Conservation (phyloP, 2,329 filamentous ascomycete genomes). For the Pyricularia sp. region DNA sequence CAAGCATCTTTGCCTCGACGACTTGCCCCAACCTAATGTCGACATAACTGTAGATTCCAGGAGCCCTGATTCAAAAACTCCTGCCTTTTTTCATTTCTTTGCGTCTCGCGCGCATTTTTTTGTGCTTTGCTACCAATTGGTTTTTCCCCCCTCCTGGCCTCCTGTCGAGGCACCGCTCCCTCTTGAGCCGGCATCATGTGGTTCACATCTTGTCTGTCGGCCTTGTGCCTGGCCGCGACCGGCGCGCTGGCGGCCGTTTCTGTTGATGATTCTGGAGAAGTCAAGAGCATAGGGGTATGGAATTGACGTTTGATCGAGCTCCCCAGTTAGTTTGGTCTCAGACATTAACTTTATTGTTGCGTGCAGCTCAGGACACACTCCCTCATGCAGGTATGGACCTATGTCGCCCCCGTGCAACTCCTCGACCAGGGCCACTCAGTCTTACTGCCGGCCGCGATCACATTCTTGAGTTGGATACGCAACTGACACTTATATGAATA, state of each 20-base stretch:
- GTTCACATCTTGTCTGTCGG: constrained; percentile 32
- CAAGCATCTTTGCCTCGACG: not conserved
- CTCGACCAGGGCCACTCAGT: not conserved
- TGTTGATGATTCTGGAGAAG: constrained; percentile 36
- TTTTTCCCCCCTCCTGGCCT: not conserved
- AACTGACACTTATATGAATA: constrained; percentile 24
- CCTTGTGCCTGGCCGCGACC: constrained; percentile 38
- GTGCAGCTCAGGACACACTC: constrained; percentile 77
- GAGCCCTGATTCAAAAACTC: not conserved
- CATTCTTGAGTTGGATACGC: not conserved
- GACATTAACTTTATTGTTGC: constrained; percentile 6
- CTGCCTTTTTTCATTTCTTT: not conserved
- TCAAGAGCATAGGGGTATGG: constrained; percentile 43
- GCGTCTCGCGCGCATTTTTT: not conserved
- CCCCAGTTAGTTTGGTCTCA: constrained; percentile 10
- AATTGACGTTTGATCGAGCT: not conserved
- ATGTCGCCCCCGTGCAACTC: constrained; percentile 1
- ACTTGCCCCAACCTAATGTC: not conserved
- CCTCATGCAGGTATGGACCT: constrained; percentile 57
- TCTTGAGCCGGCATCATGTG: constrained; percentile 27
- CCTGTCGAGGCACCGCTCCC: not conserved
- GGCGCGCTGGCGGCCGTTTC: constrained; percentile 34
- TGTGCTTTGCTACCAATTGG: not conserved
- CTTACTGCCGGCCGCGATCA: not conserved
- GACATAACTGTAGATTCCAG: not conserved